Percentiles rank a stretch among this genome's conserved stretches.
These are phyloP conservation scores for Physaria fendleri DNA, from an alignment of 345 rosid species.

Conservation along the genomic window DNA sequence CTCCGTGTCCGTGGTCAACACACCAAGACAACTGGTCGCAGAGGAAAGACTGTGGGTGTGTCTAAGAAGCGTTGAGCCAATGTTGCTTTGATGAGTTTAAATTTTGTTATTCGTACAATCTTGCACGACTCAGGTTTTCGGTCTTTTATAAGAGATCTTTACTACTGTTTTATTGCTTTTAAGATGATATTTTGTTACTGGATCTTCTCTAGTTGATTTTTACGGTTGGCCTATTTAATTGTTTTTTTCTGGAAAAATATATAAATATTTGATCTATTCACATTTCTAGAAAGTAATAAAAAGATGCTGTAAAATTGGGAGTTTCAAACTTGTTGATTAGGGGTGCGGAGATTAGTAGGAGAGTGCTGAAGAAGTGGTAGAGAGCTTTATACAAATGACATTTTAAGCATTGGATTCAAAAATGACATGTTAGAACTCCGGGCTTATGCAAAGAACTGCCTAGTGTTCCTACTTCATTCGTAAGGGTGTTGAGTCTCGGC, in stretches of 20 bases:
- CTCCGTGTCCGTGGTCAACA: slow-evolving; percentile 96
- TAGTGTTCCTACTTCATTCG: no score
- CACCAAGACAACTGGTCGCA: slow-evolving; percentile 93
- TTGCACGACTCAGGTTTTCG: neutral
- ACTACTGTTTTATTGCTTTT: neutral
- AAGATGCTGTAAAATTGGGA: neutral
- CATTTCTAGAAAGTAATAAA: no score
- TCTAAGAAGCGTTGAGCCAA: slow-evolving; percentile 59
- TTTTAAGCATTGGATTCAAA: neutral
- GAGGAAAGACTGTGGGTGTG: slow-evolving; percentile 96
- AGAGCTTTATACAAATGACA: no score
- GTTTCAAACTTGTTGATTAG: neutral
- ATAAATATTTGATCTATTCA: neutral
- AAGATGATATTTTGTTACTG: neutral
- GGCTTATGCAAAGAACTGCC: no score
- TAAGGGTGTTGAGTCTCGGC: neutral
- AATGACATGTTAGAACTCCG: neutral
- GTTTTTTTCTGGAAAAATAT: neutral
- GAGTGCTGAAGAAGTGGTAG: neutral
- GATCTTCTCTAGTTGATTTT: neutral
- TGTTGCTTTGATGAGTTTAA: slow-evolving; percentile 7
- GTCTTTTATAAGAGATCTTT: neutral
- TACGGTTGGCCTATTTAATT: neutral
- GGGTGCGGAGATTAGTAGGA: neutral
- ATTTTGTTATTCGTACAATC: slow-evolving; percentile 13